These are phyloP conservation scores for Populus deltoides DNA, from an alignment of 345 rosid species.

Conservation along the genomic window DNA sequence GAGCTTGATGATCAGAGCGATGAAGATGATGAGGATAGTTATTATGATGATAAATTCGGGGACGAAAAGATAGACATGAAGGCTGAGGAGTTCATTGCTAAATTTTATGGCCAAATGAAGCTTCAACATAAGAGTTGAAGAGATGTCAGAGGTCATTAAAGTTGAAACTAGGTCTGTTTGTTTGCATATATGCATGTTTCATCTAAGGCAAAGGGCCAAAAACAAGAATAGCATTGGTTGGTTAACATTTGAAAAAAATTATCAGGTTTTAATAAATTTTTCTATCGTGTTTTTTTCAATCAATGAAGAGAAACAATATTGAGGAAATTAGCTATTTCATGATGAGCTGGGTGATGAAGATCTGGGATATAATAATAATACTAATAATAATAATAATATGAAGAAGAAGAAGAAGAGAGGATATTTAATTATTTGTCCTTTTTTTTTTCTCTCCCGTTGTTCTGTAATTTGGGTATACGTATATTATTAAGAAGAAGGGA, in stretches of 20 bases:
- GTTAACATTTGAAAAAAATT: neutral
- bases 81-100: constrained; percentile 26
- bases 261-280: neutral
- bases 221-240: neutral
- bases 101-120: constrained; percentile 27
- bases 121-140: constrained; percentile 5
- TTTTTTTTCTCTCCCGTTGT: neutral
- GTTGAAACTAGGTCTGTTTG: neutral
- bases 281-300: neutral
- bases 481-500: neutral
- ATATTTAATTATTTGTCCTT: neutral
- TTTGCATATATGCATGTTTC: neutral
- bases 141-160: neutral
- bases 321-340: too few species aligned
- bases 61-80: constrained; percentile 25
- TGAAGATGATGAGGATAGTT: constrained; percentile 11
- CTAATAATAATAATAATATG: too few species aligned
- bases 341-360: too few species aligned
- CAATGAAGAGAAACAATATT: neutral
- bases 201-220: neutral
- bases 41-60: constrained; percentile 1
- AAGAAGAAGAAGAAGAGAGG: too few species aligned
- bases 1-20: constrained; percentile 15
- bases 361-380: too few species aligned
- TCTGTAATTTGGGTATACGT: neutral